Evolutionary conservation across 139 green algal genomes (phyloP).

Genomic region (Pedinophyceae sp.): DNA sequence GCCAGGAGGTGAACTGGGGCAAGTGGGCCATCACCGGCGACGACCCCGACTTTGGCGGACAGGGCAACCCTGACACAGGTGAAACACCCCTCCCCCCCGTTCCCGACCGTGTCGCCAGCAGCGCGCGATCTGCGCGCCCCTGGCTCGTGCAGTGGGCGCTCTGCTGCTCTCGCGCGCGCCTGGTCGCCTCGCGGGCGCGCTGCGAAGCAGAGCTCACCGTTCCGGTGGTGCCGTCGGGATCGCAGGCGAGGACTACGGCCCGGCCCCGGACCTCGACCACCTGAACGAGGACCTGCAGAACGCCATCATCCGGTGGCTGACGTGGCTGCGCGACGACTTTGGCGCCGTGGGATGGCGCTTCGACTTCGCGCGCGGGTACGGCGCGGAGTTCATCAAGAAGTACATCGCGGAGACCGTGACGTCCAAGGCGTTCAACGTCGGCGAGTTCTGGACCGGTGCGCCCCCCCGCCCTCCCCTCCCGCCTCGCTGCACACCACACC

Average conservation of each 20-base stretch:
- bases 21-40: slow-evolving; percentile 56
- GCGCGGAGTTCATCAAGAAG: slow-evolving; percentile 14
- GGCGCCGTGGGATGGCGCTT: slow-evolving; percentile 45
- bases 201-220: too few species aligned
- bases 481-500: background rate
- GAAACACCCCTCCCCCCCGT: too few species aligned
- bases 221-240: background rate
- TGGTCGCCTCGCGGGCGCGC: too few species aligned
- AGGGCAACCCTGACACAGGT: slow-evolving; percentile 43
- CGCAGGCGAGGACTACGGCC: slow-evolving; percentile 42
- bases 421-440: slow-evolving; percentile 36
- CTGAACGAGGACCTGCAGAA: slow-evolving; percentile 47
- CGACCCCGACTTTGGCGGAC: slow-evolving; percentile 51
- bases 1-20: slow-evolving; percentile 52
- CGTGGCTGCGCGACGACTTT: slow-evolving; percentile 35
- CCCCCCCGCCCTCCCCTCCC: slow-evolving; percentile 2
- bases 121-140: background rate
- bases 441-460: slow-evolving; percentile 48
- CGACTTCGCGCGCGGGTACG: slow-evolving; percentile 53
- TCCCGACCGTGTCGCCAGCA: background rate
- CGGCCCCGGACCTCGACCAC: slow-evolving; percentile 80
- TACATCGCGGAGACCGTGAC: slow-evolving; percentile 30
- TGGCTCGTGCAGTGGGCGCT: background rate
- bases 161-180: background rate
- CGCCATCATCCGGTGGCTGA: slow-evolving; percentile 58